phyloP scores from a whole-genome alignment of 345 rosid species.

The Rhodamnia argentea region DNA sequence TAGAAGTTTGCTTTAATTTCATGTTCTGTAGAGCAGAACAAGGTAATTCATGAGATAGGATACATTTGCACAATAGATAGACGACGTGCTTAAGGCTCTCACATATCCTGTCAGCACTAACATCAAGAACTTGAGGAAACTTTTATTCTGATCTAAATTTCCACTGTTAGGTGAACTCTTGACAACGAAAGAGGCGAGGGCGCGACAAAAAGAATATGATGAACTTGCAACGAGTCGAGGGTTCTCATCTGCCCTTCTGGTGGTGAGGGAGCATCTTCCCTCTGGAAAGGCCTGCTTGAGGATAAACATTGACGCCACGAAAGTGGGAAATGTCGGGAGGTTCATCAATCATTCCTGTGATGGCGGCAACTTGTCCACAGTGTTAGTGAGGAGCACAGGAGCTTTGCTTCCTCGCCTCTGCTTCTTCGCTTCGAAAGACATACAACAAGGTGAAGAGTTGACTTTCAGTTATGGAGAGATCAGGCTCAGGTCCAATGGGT shows the following conservation, averaged over 20 bases:
- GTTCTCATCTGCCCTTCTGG: conserved; percentile 61
- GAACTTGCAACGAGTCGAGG: conserved; percentile 27
- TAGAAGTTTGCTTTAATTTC: not conserved
- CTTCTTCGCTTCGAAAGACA: conserved; percentile 71
- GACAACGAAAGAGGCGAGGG: conserved; percentile 64
- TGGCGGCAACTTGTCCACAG: conserved; percentile 60
- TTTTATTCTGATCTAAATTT: not conserved
- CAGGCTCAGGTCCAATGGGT: conserved; percentile 32
- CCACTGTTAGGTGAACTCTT: conserved; percentile 55
- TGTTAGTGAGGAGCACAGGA: conserved; percentile 55
- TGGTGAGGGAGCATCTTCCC: conserved; percentile 91
- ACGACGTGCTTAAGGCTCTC: not conserved
- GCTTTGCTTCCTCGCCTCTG: conserved; percentile 60
- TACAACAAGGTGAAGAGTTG: conserved; percentile 53
- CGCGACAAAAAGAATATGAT: conserved; percentile 56
- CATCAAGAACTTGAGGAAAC: not conserved
- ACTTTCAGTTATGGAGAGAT: conserved; percentile 74
- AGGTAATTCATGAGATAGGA: not conserved
- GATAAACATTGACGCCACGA: conserved; percentile 78
- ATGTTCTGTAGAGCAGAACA: not conserved
- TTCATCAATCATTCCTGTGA: conserved; percentile 93
- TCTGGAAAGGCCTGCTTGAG: conserved; percentile 79
- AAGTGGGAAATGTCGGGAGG: conserved; percentile 62
- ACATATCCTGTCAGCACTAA: not conserved
- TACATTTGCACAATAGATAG: not conserved